Conservation (phyloP, 345 rosid genomes). For the Mercurialis annua region DNA sequence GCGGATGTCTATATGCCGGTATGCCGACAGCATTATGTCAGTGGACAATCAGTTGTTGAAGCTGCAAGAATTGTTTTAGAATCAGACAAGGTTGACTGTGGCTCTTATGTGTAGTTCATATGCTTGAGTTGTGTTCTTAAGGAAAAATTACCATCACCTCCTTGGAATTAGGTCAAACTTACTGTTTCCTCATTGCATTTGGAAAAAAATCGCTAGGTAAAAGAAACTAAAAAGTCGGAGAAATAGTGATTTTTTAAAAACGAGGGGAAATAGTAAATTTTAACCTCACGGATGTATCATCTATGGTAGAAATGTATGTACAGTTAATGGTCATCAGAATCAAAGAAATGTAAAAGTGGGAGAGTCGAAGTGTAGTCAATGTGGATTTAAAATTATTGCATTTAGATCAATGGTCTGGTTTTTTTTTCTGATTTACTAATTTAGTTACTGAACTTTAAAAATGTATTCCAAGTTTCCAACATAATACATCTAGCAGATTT, state of each 20-base stretch:
- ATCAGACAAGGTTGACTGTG: conserved; percentile 39
- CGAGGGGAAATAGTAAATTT: too few relatives aligned
- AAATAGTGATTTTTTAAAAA: too few relatives aligned
- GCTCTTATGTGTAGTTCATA: conserved; percentile 16
- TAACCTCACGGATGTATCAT: too few relatives aligned
- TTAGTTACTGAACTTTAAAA: too few relatives aligned
- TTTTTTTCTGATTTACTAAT: too few relatives aligned
- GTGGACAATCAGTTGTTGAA: conserved; percentile 65
- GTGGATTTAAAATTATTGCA: neutral
- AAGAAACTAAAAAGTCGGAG: too few relatives aligned
- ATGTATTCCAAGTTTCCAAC: too few relatives aligned
- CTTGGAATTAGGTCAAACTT: too few relatives aligned
- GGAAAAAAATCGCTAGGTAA: too few relatives aligned
- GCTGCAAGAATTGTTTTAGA: conserved; percentile 60
- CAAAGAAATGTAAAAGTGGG: neutral
- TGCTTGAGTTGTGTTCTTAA: neutral
- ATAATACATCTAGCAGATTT: too few relatives aligned
- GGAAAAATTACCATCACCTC: neutral
- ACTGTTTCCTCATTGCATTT: too few relatives aligned
- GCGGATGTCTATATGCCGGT: conserved; percentile 86
- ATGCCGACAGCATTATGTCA: conserved; percentile 67
- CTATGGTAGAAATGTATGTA: neutral
- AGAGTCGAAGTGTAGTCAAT: neutral
- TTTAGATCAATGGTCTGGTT: too few relatives aligned
- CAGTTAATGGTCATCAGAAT: neutral